Evolutionary conservation across 1,284 basidiomycete genomes (phyloP), one percentile per base, ranked within the genome.

Genomic region (Porodaedalea pini): DNA sequence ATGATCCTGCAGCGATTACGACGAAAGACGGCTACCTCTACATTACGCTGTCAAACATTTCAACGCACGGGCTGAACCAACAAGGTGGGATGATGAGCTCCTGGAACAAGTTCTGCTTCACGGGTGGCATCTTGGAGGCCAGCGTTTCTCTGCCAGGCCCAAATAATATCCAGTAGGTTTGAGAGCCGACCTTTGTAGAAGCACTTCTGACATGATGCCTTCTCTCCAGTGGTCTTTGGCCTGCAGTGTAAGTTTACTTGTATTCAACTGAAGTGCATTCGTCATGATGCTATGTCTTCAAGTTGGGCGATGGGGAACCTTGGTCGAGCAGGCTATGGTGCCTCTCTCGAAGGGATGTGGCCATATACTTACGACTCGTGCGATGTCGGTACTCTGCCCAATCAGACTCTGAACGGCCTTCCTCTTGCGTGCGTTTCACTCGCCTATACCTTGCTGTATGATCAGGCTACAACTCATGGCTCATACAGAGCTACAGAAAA

Each of bases 1-100:
- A 90, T 65, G 82, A 88, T 65, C 80, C 90, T 0, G 72, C 72
- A 7, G 81, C 81, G 32, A 75, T 88, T 56, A 85, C 81, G 2
- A 92, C 90, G 0, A 67, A 71, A 58, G 75, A 76, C 57, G 90
- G 90, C 1, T 71, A 76, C 29, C 75, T 92, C 36, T 75, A 79
- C 36, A 84, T 92, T 64, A 85, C 75, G 57, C 65, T 74, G 58
- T 72, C 66, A 57, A 69, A 72, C 59, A 71, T 73, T 57, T 67
- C 76, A 45, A 80, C 78, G 27, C 36, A 53, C 47, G 10, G 39
- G 15, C 40, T 48, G 25, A 27, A n/a, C 3, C 25, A 52, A 29
- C 32, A 32, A 19, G 1, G n/a, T 40, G 10, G 34, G 21, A 25
- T 17, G 47, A 25, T 65, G 13, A 47, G 58, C 7, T 55, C 47